Evolutionary conservation across 352 stramenopile genomes (phyloP).

Genomic region (Globisporangium barbulae): DNA sequence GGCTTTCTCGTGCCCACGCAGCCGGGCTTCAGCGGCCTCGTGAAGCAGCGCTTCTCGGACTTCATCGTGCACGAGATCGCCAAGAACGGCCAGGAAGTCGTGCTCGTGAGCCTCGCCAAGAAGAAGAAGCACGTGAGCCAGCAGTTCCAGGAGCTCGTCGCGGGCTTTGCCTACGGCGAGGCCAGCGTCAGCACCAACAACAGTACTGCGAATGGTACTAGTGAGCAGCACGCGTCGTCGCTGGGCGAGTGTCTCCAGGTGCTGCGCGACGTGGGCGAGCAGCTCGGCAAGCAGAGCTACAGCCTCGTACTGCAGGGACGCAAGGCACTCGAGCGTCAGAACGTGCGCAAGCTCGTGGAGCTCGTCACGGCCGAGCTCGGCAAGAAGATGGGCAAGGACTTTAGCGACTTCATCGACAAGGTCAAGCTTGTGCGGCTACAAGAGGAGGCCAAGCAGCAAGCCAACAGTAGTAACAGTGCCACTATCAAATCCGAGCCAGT

Average conservation of each 20-base stretch:
- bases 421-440: conserved; percentile 38
- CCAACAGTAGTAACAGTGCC: background rate
- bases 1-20: conserved; percentile 38
- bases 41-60: conserved; percentile 85
- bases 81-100: conserved; percentile 23
- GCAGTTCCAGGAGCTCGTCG: conserved; percentile 37
- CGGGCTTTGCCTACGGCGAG: conserved; percentile 26
- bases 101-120: conserved; percentile 31
- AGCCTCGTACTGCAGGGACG: conserved; percentile 19
- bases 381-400: conserved; percentile 65
- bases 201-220: background rate
- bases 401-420: conserved; percentile 66
- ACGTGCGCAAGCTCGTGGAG: conserved; percentile 45
- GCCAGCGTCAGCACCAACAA: background rate
- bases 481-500: conserved; percentile 2
- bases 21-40: conserved; percentile 53
- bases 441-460: conserved; percentile 15
- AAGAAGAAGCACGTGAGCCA: conserved; percentile 32
- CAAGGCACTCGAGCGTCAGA: conserved; percentile 40
- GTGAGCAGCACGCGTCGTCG: background rate
- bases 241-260: conserved; percentile 19
- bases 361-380: conserved; percentile 57
- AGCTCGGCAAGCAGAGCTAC: conserved; percentile 12
- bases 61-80: conserved; percentile 82
- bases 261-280: conserved; percentile 17